A percentile compares a stretch with the other conserved stretches of the same genome.
Evolutionary conservation across 2,329 filamentous ascomycete genomes (phyloP).

Genomic region (Hypoxylon sp.): DNA sequence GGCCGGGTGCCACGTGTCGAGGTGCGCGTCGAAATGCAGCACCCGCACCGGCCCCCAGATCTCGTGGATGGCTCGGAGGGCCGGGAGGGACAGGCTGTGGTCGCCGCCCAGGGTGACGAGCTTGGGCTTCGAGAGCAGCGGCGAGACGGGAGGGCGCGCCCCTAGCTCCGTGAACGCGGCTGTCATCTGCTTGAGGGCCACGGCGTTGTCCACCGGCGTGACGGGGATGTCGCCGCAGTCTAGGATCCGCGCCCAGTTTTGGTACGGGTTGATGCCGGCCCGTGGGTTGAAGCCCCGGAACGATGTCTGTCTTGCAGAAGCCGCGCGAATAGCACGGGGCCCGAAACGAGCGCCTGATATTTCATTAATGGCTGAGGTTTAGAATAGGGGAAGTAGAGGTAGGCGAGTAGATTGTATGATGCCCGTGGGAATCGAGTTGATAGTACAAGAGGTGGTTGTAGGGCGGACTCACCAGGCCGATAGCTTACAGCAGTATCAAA

Average conservation of each 20-base stretch:
- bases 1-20: slow-evolving; percentile 88
- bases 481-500: slow-evolving; percentile 83
- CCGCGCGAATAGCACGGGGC: slow-evolving; percentile 87
- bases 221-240: slow-evolving; percentile 95
- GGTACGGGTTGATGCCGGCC: slow-evolving; percentile 86
- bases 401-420: background rate
- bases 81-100: slow-evolving; percentile 78
- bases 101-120: slow-evolving; percentile 81
- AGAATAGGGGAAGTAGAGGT: background rate
- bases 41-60: slow-evolving; percentile 77
- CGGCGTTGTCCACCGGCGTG: slow-evolving; percentile 86
- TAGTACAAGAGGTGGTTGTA: background rate
- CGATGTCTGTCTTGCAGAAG: slow-evolving; percentile 83
- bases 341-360: slow-evolving; percentile 80
- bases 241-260: slow-evolving; percentile 78
- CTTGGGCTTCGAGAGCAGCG: slow-evolving; percentile 61
- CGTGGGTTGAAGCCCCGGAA: slow-evolving; percentile 87
- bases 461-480: slow-evolving; percentile 68
- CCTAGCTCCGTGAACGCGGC: slow-evolving; percentile 81
- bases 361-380: background rate
- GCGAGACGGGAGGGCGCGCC: slow-evolving; percentile 55
- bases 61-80: slow-evolving; percentile 75
- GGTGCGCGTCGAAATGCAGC: slow-evolving; percentile 82
- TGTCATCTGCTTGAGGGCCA: slow-evolving; percentile 88
- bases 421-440: slow-evolving; percentile 9